Evolutionary conservation across 495 filamentous ascomycete genomes (phyloP), one percentile per base, ranked within the genome.

Genomic region (Daldinia childiae): DNA sequence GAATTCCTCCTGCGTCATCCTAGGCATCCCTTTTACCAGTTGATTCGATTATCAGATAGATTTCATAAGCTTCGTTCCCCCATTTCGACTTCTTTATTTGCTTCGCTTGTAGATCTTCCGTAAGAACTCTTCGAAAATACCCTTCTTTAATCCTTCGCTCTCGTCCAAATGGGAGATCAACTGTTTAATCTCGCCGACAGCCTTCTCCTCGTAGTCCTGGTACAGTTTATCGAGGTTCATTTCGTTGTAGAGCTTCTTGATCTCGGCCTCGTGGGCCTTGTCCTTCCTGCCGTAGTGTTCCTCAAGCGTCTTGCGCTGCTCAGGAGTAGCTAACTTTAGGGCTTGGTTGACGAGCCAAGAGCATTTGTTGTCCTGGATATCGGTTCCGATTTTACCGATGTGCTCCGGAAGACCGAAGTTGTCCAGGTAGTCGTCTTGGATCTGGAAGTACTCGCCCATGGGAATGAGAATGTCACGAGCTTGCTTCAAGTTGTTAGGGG

Each of bases 331-430:
- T 55, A 89, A 85, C 76, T 88, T 82, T 50, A 98, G 86, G 48
- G 96, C 96, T 80, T 97, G 91, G 85, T 98, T 98, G 77, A 99
- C 86, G 21, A 98, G 79, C 95, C 95, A 99, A 6, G 91, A 94
- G 86, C 95, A 99, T 86, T 99, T 99, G 88, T 99, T 99, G 80
- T 99, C 95, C 84, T 93, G 88, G 78, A 99, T 99, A 77, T 99
- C 95, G 66, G 96, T 99, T 60, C 95, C 95, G 71, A 99, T 96
- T 88, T 99, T 99, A 76, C 95, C 95, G 75, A 99, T 95, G 74
- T 88, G 84, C 70, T 91, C 89, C 26, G 95, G 94, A 74, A 94
- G 90, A 68, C 95, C 96, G 72, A 93, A 99, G 81, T 93, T 94
- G 85, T 99, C 96, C 45, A 99, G 92, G 84, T 94, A 99, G 86